phyloP scores from a whole-genome alignment of 352 stramenopile genomes.

The Pythium guiyangense region DNA sequence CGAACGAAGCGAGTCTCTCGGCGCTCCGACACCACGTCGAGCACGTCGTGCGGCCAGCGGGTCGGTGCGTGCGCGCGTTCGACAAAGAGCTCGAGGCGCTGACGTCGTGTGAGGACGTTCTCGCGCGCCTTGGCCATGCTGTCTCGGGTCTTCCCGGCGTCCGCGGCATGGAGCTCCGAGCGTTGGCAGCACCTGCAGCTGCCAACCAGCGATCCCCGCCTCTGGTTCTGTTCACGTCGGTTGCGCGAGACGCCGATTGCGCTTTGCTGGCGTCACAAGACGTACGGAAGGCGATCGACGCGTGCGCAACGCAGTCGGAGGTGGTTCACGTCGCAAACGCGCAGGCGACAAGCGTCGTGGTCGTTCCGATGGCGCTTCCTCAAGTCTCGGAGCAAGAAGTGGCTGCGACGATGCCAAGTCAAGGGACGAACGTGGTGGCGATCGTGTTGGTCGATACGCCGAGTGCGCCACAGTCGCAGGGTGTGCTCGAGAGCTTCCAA shows the following conservation, averaged over 20 bases:
- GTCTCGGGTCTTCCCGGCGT: slow-evolving; percentile 4
- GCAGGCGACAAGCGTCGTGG: neutral
- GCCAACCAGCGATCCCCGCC: no score
- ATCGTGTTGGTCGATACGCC: neutral
- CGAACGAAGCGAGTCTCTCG: slow-evolving; percentile 4
- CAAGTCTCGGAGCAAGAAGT: no score
- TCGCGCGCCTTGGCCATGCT: neutral
- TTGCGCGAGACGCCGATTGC: no score
- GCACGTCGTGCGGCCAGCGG: neutral
- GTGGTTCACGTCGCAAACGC: neutral
- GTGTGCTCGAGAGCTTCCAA: neutral
- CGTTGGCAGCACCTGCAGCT: no score
- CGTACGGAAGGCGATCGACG: neutral
- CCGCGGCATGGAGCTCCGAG: neutral
- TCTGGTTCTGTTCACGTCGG: no score
- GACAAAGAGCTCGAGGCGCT: slow-evolving; percentile 3
- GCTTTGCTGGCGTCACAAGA: neutral
- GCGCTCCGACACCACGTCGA: neutral
- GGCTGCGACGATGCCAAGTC: neutral
- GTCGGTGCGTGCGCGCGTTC: neutral
- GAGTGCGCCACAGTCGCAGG: no score
- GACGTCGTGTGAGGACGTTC: neutral
- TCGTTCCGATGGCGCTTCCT: neutral
- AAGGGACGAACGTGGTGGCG: neutral
- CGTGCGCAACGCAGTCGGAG: neutral